Evolutionary conservation across 2,329 filamentous ascomycete species (phyloP), one percentile per base, ranked within the genome.

Genomic region (Hymenoscyphus scutula): DNA sequence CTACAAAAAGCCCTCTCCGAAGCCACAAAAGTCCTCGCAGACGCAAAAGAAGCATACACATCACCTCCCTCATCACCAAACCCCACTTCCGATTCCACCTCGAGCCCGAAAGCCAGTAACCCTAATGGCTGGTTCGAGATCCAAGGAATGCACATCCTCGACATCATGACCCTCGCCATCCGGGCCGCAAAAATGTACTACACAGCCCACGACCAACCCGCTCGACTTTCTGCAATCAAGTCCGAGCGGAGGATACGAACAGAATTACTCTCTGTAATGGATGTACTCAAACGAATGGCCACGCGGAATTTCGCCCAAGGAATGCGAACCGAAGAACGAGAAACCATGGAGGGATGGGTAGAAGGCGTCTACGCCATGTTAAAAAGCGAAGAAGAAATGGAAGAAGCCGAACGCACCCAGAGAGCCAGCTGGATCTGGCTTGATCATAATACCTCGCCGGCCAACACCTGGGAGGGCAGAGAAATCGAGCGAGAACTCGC

Each of bases 161-260:
- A 98, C 74, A 88, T 96, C 59, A 89, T 95, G 73, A 99, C 95
- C 0, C 82, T 98, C 59, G 94, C 94, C n/a, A 98, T 99, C 69
- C 87, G 92, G 59, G 92, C 94, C 1, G 95, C 95, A 58, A 97
- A 96, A 77, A 89, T 96, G 71, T 99, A 98, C 78, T 98, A 99
- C 77, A 97, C 93, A 0, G 85, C 92, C 3, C 95, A 98, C 74
- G 90, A 96, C 72, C 84, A 93, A 59, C 92, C 93, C 1, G 89
- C 95, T 69, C 88, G 91, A 41, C 81, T 98, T 19, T 91, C 95
- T 72, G 80, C 89, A 30, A 96, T 98, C 77, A 93, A 91, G 76
- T 87, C 91, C 0, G 95, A 99, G 75, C 91, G 89, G 66, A 84
- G 90, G 68, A 89, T 99, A 56, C 88, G 95, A 51, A 82, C 89